phyloP scores from a whole-genome alignment of 2,329 filamentous ascomycete species.

The Aspergillus tubingensis region DNA sequence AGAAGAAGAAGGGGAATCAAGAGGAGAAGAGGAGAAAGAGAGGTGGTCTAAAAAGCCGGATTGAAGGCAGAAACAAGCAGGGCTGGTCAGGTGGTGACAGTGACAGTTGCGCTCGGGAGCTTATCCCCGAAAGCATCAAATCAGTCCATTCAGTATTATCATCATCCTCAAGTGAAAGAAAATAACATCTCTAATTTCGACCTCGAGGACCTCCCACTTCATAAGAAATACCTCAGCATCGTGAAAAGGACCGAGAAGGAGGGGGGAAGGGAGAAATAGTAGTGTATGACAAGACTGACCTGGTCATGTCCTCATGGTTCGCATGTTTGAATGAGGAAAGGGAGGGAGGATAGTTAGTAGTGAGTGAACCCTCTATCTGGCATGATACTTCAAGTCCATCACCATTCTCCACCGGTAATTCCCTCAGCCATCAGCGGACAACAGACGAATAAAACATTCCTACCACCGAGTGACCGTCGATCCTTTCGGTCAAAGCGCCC shows the following conservation, averaged over 20 bases:
- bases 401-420: background rate
- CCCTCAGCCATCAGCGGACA: background rate
- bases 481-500: background rate
- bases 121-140: background rate
- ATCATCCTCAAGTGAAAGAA: too few species aligned
- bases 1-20: too few species aligned
- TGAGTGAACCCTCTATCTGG: background rate
- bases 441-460: background rate
- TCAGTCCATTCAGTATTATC: background rate
- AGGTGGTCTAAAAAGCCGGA: background rate
- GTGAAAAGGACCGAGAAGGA: background rate
- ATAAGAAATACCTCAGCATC: conserved; percentile 4
- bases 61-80: background rate
- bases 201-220: background rate
- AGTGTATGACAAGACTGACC: conserved; percentile 3
- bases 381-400: background rate
- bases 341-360: too few species aligned
- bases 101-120: background rate
- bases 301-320: background rate
- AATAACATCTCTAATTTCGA: too few species aligned
- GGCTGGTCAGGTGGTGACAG: background rate
- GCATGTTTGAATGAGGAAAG: too few species aligned
- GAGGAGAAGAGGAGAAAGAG: too few species aligned
- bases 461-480: background rate
- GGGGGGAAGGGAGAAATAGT: background rate